Base-by-base conservation (phyloP, 2,329 filamentous ascomycete species). In the Trichoderma lentiforme region DNA sequence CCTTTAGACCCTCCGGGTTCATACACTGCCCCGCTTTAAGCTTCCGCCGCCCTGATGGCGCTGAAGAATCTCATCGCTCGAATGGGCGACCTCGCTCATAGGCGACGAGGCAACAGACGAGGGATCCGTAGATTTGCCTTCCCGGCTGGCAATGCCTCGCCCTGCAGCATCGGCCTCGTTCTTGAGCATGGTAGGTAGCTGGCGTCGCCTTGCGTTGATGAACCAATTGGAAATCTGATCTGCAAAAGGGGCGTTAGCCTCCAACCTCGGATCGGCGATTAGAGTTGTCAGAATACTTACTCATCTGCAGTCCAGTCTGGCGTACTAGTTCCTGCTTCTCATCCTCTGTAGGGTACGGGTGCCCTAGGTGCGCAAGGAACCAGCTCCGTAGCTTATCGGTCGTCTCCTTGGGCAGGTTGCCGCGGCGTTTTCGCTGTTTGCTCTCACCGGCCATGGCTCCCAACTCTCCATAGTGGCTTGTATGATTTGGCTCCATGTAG, bases 391-490 rank as follows among this genome's bases (percentile, higher is more conserved):
- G 85, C 75, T 93, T 91, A 78, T 95, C 92, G 0, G 94, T 97
- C 0, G 93, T 93, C 70, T 94, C 92, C 79, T 97, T 97, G n/a
- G 94, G 94, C 3, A 97, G 85, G 78, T 97, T 97, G 1, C 94
- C 94, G 51, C 94, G 87, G 67, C 94, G 86, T 79, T 89, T 91
- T 36, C 88, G 83, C 75, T 85, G 85, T 79, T 87, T 88, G 72
- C 78, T 82, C 71, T 88, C 86, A 3, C 79, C 81, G 8, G 82
- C 80, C 64, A 83, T 79, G 4, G 85, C 83, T 26, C 82, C 81
- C 21, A 83, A 75, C 4, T 86, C 82, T 18, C 80, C 80, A 26
- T 82, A 82, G 14, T 83, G 82, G 74, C 83, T 53, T 21, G 47
- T 12, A 12, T 24, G n/a, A 14, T 14, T 80, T 73, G 82, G 84